These are phyloP conservation scores for Drosera capensis DNA, from an alignment of 148 eudicot genomes.

Conservation along the genomic window DNA sequence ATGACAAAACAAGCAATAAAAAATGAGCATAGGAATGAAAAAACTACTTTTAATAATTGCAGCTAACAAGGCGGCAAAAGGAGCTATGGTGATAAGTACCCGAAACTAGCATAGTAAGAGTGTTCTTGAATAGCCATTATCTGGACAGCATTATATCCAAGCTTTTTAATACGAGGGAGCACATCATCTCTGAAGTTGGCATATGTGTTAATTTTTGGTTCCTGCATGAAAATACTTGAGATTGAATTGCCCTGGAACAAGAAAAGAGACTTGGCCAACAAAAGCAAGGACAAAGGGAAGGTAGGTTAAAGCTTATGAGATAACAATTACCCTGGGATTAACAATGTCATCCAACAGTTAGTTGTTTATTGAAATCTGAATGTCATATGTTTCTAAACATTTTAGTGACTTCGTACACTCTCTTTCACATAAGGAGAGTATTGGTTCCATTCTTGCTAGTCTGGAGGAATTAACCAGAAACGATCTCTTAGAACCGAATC, in stretches of 20 bases:
- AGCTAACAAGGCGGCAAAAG: neutral
- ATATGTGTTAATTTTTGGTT: constrained; percentile 77
- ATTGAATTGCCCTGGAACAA: too few relatives aligned
- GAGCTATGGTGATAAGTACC: constrained; percentile 28
- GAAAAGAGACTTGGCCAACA: constrained; percentile 2
- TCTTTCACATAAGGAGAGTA: too few relatives aligned
- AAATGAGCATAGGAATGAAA: neutral
- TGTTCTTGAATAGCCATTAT: constrained; percentile 99
- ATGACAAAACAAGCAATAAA: neutral
- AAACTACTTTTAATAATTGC: neutral
- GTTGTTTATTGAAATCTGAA: too few relatives aligned
- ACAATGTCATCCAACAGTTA: too few relatives aligned
- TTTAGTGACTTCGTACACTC: too few relatives aligned
- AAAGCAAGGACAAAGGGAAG: neutral
- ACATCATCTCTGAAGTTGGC: constrained; percentile 93
- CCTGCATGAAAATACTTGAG: constrained; percentile 56
- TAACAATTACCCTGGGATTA: too few relatives aligned
- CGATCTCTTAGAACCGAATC: too few relatives aligned
- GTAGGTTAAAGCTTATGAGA: too few relatives aligned
- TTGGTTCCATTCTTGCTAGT: too few relatives aligned
- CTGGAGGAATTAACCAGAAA: too few relatives aligned
- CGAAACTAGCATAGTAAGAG: constrained; percentile 95
- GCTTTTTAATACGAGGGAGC: constrained; percentile 85
- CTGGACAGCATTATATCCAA: constrained; percentile 97
- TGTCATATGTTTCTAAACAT: too few relatives aligned